phyloP scores from a whole-genome alignment of 148 eudicot species.

The Amaranthus cruentus region DNA sequence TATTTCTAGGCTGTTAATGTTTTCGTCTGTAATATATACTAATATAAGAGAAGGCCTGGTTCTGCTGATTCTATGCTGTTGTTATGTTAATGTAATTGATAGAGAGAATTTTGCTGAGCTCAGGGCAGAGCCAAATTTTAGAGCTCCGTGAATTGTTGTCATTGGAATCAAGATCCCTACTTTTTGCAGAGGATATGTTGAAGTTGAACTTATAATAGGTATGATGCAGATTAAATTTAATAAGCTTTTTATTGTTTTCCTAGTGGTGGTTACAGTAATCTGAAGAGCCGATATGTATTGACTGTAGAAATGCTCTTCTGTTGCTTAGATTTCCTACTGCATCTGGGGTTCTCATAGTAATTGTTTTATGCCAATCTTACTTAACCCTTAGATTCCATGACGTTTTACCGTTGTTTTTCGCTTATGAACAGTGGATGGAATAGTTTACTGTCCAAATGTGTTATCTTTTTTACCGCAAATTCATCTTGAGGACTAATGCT shows the following conservation, averaged over 20 bases:
- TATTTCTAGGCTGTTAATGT: neutral
- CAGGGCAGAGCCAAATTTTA: neutral
- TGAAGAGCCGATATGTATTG: neutral
- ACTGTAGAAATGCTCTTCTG: neutral
- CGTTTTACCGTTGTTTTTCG: neutral
- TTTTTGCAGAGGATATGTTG: neutral
- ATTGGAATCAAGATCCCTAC: neutral
- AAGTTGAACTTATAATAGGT: neutral
- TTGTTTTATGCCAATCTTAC: neutral
- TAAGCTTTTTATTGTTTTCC: neutral
- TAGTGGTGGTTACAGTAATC: neutral
- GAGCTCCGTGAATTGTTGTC: neutral
- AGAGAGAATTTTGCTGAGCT: neutral
- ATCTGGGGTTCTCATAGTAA: no score
- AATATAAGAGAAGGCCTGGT: neutral
- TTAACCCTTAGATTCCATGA: neutral
- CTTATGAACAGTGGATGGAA: neutral
- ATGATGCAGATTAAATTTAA: neutral
- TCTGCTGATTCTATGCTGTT: neutral
- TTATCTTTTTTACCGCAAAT: neutral
- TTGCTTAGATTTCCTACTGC: neutral
- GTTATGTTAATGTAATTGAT: neutral
- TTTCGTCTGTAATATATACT: constrained; percentile 4
- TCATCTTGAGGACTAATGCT: neutral
- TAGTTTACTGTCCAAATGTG: neutral